These are phyloP conservation scores for Fusarium humuli DNA, from an alignment of 2,329 filamentous ascomycete genomes.

Conservation along the genomic window DNA sequence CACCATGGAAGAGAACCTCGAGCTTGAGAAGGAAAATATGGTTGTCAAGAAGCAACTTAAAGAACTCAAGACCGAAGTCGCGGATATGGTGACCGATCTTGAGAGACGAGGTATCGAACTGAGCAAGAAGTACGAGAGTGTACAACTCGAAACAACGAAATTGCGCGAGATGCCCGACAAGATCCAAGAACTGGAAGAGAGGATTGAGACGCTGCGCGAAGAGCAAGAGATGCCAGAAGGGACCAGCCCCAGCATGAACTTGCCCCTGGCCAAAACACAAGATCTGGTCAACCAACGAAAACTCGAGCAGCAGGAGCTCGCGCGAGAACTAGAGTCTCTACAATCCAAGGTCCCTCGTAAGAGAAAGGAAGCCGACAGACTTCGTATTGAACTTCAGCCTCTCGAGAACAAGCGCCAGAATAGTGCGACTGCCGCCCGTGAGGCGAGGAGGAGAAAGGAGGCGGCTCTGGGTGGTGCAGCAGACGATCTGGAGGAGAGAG, in stretches of 20 bases:
- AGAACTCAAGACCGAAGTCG: constrained; percentile 82
- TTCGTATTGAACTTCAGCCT: constrained; percentile 75
- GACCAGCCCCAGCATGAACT: constrained; percentile 59
- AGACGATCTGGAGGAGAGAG: constrained; percentile 80
- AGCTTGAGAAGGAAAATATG: constrained; percentile 76
- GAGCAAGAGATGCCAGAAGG: constrained; percentile 51
- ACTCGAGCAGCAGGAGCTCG: constrained; percentile 65
- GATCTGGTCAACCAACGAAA: constrained; percentile 64
- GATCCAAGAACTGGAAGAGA: constrained; percentile 61
- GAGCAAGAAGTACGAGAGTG: constrained; percentile 63
- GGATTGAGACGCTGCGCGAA: constrained; percentile 59
- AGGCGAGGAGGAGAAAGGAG: constrained; percentile 76
- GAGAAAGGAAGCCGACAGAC: constrained; percentile 72
- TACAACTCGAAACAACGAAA: constrained; percentile 61
- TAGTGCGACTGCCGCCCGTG: constrained; percentile 74
- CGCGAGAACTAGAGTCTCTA: constrained; percentile 72
- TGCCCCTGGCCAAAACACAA: constrained; percentile 69
- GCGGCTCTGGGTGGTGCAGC: constrained; percentile 72
- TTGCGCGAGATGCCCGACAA: constrained; percentile 64
- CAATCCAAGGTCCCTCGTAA: constrained; percentile 73
- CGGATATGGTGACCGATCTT: constrained; percentile 77
- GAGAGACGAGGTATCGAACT: constrained; percentile 73
- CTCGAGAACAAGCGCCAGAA: constrained; percentile 75
- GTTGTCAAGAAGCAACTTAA: constrained; percentile 81
- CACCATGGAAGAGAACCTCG: constrained; percentile 82